Evolutionary conservation across 1,284 basidiomycete genomes (phyloP), one percentile per base, ranked within the genome.

Genomic region (Sphaerobolus stellatus): DNA sequence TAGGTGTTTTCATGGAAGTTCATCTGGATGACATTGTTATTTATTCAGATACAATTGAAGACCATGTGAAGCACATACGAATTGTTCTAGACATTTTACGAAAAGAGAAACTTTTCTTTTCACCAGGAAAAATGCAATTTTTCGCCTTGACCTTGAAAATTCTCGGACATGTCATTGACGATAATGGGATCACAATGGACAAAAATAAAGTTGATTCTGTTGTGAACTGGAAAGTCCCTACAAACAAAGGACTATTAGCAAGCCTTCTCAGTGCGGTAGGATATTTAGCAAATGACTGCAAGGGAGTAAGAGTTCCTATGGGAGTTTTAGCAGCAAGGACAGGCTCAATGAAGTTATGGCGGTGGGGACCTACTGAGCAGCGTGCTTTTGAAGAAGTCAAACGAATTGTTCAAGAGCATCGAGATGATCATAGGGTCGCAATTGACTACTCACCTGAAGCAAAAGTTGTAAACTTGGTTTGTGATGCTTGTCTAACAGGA

Each of bases 21-120:
- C 70, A 70, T 49, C 56, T 71, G 2, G 66, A 75, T 52, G 64
- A 76, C 25, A 69, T 75, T 2, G 58, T 74, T 1, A 64, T 61
- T 18, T 61, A 55, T 47, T 54, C 55, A 14, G 34, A 57, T 31
- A 45, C 46, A 14, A 41, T 54, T 14, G 41, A 48, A 18, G 57
- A 59, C 27, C 59, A 60, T 29, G 40, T 51, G 33, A 14, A 51
- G 9, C 38, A 52, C 24, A 27, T 58, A 28, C 14, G 50, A 14
- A 31, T 20, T 29, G 30, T 57, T n/a, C 54, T 58, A 27, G 50
- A 53, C 6, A 45, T 58, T 11, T 36, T 59, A 0, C 50, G 41
- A n/a, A 9, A 30, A 27, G 48, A 57, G n/a, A 57, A 56, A 40
- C 45, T 60, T 7, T 56, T 48, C 24, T 28, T 56, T 3, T 36